These are phyloP conservation scores for Annulohypoxylon maeteangense DNA, from an alignment of 495 filamentous ascomycete species.

Conservation along the genomic window DNA sequence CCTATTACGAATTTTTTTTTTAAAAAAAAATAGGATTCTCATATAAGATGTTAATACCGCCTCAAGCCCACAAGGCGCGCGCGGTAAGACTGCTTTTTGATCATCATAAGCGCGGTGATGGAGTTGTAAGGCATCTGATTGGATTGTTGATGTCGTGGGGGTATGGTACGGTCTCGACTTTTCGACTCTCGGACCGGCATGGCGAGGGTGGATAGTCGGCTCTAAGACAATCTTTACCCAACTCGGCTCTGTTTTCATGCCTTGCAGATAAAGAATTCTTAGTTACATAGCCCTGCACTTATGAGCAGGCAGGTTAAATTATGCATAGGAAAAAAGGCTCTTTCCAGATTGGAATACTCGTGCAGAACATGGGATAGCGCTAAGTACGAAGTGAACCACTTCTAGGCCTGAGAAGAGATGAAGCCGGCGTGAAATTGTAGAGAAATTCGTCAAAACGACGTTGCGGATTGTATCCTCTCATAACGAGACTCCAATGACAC, in stretches of 20 bases:
- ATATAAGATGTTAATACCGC: constrained; percentile 6
- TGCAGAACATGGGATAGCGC: constrained; percentile 17
- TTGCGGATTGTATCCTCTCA: constrained; percentile 9
- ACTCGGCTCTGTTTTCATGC: constrained; percentile 22
- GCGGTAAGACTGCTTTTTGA: constrained; percentile 30
- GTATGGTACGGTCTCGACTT: constrained; percentile 33
- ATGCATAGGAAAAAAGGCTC: constrained; percentile 10
- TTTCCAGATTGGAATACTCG: constrained; percentile 16
- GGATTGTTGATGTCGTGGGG: constrained; percentile 31
- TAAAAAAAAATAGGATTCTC: not conserved
- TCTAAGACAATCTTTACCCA: constrained; percentile 26
- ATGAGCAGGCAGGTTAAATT: constrained; percentile 22
- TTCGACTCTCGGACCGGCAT: constrained; percentile 36
- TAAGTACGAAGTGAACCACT: constrained; percentile 19
- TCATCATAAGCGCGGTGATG: constrained; percentile 32
- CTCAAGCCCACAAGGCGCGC: constrained; percentile 12
- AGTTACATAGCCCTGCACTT: constrained; percentile 20
- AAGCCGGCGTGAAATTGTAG: not conserved
- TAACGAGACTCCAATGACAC: constrained; percentile 26
- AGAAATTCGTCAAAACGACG: not conserved
- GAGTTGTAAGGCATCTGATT: constrained; percentile 19
- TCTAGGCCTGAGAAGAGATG: not conserved
- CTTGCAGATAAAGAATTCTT: constrained; percentile 32
- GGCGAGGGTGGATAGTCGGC: constrained; percentile 22
- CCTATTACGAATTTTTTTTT: not conserved